Evolutionary conservation across 2,329 filamentous ascomycete species (phyloP).

Genomic region (Neoarthrinium moseri): DNA sequence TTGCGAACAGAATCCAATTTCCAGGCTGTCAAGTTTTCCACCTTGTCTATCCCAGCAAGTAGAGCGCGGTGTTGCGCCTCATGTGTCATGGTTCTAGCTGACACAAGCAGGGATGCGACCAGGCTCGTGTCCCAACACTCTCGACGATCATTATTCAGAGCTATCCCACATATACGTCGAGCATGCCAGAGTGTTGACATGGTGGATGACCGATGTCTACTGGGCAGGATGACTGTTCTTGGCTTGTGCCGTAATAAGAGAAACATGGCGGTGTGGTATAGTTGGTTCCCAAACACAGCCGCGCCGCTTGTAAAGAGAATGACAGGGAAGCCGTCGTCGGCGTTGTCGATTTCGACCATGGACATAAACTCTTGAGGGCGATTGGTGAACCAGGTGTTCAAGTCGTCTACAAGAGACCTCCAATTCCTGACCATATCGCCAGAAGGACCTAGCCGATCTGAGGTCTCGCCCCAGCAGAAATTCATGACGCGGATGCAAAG

Average conservation of each 20-base stretch:
- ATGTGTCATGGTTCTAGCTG: constrained; percentile 46
- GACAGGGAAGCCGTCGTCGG: constrained; percentile 29
- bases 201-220: constrained; percentile 25
- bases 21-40: constrained; percentile 42
- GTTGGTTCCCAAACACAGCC: constrained; percentile 49
- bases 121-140: constrained; percentile 48
- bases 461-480: constrained; percentile 22
- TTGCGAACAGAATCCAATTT: constrained; percentile 21
- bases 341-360: constrained; percentile 30
- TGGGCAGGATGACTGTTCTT: constrained; percentile 33
- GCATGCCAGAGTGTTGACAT: constrained; percentile 48
- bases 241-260: constrained; percentile 51
- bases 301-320: constrained; percentile 37
- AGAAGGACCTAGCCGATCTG: constrained; percentile 12
- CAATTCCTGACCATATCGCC: constrained; percentile 23
- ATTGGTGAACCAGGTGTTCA: constrained; percentile 30
- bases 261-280: constrained; percentile 56
- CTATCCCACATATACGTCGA: constrained; percentile 47
- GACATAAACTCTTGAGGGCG: constrained; percentile 31
- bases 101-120: constrained; percentile 43
- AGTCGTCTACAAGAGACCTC: constrained; percentile 28
- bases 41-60: constrained; percentile 34
- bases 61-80: constrained; percentile 44
- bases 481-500: constrained; percentile 34
- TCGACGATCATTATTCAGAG: constrained; percentile 42